Conservation (phyloP, 169 alveolate genomes). For the Eimeria brunetti region DNA sequence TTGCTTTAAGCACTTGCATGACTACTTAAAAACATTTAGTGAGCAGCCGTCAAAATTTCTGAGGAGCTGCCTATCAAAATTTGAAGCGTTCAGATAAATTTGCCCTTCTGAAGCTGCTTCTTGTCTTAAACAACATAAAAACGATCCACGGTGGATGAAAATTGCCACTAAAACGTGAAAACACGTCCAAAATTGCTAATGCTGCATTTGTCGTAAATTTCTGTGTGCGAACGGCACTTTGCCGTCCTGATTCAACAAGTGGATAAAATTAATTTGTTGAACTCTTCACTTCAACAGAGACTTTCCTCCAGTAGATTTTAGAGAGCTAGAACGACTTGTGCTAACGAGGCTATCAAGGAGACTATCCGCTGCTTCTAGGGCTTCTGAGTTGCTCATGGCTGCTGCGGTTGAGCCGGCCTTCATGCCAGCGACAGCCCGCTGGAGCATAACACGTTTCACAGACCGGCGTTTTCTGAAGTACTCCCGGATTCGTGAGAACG, state of each 20-base stretch:
- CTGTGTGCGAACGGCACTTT: not conserved
- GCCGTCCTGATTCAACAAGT: not conserved
- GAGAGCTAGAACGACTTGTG: not conserved
- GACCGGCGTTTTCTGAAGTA: slow-evolving; percentile 31
- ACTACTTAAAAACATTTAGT: not conserved
- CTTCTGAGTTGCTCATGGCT: slow-evolving; percentile 22
- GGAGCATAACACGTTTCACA: slow-evolving; percentile 53
- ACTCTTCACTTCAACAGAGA: not conserved
- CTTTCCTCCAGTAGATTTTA: not conserved
- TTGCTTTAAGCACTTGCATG: not conserved
- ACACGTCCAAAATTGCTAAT: not conserved
- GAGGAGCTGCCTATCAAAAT: not conserved
- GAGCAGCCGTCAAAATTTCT: not conserved
- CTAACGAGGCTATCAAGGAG: slow-evolving; percentile 39
- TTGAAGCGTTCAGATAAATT: not conserved
- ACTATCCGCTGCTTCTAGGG: slow-evolving; percentile 16
- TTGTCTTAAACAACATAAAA: not conserved
- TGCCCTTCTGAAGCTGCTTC: not conserved
- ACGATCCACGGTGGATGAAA: not conserved
- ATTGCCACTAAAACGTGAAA: not conserved
- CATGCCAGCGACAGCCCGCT: slow-evolving; percentile 56
- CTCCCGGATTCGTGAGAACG: slow-evolving; percentile 63
- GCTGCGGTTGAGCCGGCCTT: slow-evolving; percentile 54
- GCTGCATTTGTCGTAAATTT: not conserved
- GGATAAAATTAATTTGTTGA: not conserved